Evolutionary conservation across 768 basidiomycete species (phyloP), one percentile per base, ranked within the genome.

Genomic region (Leccinum variicolor): DNA sequence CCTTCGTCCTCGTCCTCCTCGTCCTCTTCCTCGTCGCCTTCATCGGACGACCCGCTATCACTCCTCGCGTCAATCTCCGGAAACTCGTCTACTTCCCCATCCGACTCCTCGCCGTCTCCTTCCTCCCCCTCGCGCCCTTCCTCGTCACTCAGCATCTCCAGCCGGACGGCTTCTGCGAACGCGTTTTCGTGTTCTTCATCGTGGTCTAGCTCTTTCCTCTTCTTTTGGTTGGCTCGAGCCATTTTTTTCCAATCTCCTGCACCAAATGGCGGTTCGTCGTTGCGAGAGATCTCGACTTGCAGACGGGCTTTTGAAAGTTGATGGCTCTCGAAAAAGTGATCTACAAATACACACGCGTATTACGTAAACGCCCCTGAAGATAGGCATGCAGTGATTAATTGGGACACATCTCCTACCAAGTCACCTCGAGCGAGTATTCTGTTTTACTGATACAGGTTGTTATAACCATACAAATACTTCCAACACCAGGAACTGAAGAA

Each of bases 111-210:
- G 28, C 43, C 52, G 52, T 61, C 69, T 34, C 60, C 61, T 49
- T 77, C 79, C 23, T 71, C 75, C 41, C 33, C 62, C 14, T 67
- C 61, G 11, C 31, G 72, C 51, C 77, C 76, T 68, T 89, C 89
- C 57, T 91, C 90, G 66, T 88, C 90, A 69, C 86, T 90, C 58
- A 77, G 71, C 83, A 91, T 87, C 69, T 90, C 89, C 58, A 92
- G 70, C 47, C 75, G 75, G 43, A 81, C 81, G 39, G 72, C 72
- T 31, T 73, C 68, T 7, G 73, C 69, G 41, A 81, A 75, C 28
- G 73, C 67, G 52, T 52, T 53, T 34, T 64, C 64, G 23, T 60
- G 58, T 2, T 68, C 63, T 23, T 74, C 75, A 59, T 82, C 79
- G 10, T 77, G 76, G 2, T 75, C 73, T 25, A 61, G 60, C 53